Base-by-base conservation (phyloP, 1,284 basidiomycete species). In the Ceratobasidium sp. region DNA sequence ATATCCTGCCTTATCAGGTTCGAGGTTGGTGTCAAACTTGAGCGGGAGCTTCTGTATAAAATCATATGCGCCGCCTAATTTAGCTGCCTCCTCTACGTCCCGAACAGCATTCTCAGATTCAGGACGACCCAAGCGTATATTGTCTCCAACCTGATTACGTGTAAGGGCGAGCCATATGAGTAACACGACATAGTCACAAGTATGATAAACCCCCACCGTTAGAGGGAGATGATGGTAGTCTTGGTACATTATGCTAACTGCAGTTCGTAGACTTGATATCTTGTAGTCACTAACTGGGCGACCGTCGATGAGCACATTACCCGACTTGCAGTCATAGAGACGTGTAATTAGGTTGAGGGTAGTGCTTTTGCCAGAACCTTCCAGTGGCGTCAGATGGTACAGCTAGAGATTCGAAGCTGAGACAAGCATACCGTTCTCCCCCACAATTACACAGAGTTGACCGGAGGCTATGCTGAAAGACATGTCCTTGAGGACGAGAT, bases 371-470 rank as follows among this genome's bases (percentile, higher is more conserved):
- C 75, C 75, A 35, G 67, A 69, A 21, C 63, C 63, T 67, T 21
- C 1, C 5, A 61, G 26, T 14, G 30, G 32, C 13, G 28, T 4
- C 3, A 28, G n/a, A 7, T 28, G 21, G 1, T 18, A 9, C 23
- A 43, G 9, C 1, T 16, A 28, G n/a, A n/a, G n/a, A n/a, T n/a
- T n/a, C n/a, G 30, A 46, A 6, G 35, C n/a, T 18, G 21, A 50
- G n/a, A 1, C 50, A 2, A 38, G 23, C 63, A 4, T 54, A 55
- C 75, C 74, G 46, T 75, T 76, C 43, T 69, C 73, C 32, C 75
- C 74, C 26, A 76, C 75, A 38, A 76, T 76, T 13, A 76, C 75
- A 38, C 74, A 74, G 2, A 76, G 52, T 23, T 73, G 69, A 28
- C 75, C 75, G 38, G 75, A 43, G 0, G 21, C 50, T 21, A 76